phyloP scores from a whole-genome alignment of 2,329 filamentous ascomycete species.

The Colletotrichum ledebouriae region DNA sequence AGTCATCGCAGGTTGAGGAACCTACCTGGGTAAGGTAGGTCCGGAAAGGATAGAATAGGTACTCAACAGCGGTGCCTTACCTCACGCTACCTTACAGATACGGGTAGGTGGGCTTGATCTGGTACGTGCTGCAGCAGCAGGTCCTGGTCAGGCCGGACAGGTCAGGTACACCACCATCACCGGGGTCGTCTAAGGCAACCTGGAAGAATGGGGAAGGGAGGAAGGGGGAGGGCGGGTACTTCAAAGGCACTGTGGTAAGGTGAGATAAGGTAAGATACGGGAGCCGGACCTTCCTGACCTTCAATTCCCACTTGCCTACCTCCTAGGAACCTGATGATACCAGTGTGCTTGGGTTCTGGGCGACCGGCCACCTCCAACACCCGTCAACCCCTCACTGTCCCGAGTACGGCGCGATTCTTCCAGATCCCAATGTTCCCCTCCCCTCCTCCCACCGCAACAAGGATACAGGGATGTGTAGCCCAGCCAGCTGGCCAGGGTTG shows the following conservation, averaged over 20 bases:
- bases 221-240: no score
- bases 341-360: no score
- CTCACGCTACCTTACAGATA: neutral
- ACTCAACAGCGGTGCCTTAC: neutral
- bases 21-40: conserved; percentile 28
- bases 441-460: conserved; percentile 13
- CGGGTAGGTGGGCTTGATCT: conserved; percentile 25
- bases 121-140: conserved; percentile 39
- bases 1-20: conserved; percentile 31
- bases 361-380: no score
- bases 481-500: conserved; percentile 25
- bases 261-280: conserved; percentile 41
- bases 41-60: neutral
- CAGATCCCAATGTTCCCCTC: neutral
- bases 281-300: conserved; percentile 32
- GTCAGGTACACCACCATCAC: conserved; percentile 28
- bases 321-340: neutral
- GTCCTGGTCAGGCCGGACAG: conserved; percentile 24
- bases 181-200: conserved; percentile 10
- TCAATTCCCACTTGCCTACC: neutral
- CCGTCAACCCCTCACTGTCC: conserved; percentile 1
- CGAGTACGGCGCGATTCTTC: conserved; percentile 32
- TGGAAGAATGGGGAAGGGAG: neutral
- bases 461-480: conserved; percentile 26
- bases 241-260: neutral